Evolutionary conservation across 805 yeast species (phyloP), one percentile per base, ranked within the genome.

Genomic region (Ogataea haglerorum): DNA sequence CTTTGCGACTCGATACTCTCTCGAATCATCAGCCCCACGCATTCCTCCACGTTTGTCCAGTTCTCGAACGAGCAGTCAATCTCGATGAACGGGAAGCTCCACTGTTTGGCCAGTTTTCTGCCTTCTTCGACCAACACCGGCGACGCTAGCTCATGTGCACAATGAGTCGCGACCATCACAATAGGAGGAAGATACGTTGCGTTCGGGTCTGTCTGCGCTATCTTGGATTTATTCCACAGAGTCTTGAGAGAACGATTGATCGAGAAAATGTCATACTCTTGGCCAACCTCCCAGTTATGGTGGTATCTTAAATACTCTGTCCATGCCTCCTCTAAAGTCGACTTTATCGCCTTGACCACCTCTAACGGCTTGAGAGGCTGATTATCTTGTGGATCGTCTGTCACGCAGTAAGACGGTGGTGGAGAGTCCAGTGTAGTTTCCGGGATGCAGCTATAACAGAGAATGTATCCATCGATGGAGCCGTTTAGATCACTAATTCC

Each of bases 401-500:
- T 13, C 36, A 36, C 46, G 24, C 19, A 16, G 51, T 82, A 82
- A 0, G 68, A 61, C 1, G 90, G 90, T 1, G 87, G 87, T 7
- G 45, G 46, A 10, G 42, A 24, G 34, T 66, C 67, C 23, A 66
- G 51, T 1, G 43, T 31, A 7, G 75, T 69, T 34, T 60, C 64
- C 0, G 95, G 93, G 2, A 84, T 75, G 2, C 86, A 81, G 40
- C 81, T 74, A 58, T 83, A 85, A 34, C 81, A 78, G 26, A 82
- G 69, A 30, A 82, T 67, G 57, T 85, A 85, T 0, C 90, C 91
- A 56, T 82, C 83, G n/a, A 85, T 73, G 23, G 76, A 69, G 4
- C 89, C 90, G 55, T 85, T 83, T 50, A 85, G 60, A 45, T 83
- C 91, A 30, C 86, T 75, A 5, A 89, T 85, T 1, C 93, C 93